Base-by-base conservation (phyloP, 2,329 filamentous ascomycete genomes). In the Alternaria ethzedia region DNA sequence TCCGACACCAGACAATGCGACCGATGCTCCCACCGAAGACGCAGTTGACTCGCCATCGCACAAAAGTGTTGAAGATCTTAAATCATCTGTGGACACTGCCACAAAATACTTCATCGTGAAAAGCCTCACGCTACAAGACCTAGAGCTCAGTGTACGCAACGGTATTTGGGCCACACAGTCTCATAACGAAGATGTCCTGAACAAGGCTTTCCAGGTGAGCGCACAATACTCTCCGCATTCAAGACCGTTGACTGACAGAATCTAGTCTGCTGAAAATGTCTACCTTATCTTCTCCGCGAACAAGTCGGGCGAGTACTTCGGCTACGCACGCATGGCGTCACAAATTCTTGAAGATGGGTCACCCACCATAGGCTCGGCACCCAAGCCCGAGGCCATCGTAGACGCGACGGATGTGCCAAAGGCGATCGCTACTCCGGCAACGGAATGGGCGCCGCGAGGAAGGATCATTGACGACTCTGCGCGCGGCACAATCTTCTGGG, bases 401-500 rank as follows among this genome's bases (percentile, higher is more conserved):
- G 86, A 83, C 66, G 86, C 88, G 25, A 79, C 86, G 15, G 92
- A 95, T 67, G 83, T 93, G 6, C 90, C 94, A 3, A 91, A 92
- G 74, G 91, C 92, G 6, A 96, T 94, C 11, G 86, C 89, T 0
- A 97, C 93, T 21, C 88, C 91, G 61, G 89, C 92, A 17, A 96
- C 91, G 0, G 89, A 92, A 51, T 90, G 86, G 55, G 91, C 91
- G 3, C 94, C 94, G 0, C 90, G 87, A 73, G 95, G 95, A 23
- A 89, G 90, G 58, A 96, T 98, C 62, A 95, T 97, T 50, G 93
- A 97, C 73, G 95, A 98, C 77, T 94, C 92, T 5, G 91, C 93
- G 1, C 87, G 95, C n/a, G 95, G 95, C 0, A 97, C 94, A 0
- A 97, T 97, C 44, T 98, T 98, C 74, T 98, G 95, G 95, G 95